Base-by-base conservation (phyloP, 2,329 filamentous ascomycete species). In the Neocucurbitaria cava region DNA sequence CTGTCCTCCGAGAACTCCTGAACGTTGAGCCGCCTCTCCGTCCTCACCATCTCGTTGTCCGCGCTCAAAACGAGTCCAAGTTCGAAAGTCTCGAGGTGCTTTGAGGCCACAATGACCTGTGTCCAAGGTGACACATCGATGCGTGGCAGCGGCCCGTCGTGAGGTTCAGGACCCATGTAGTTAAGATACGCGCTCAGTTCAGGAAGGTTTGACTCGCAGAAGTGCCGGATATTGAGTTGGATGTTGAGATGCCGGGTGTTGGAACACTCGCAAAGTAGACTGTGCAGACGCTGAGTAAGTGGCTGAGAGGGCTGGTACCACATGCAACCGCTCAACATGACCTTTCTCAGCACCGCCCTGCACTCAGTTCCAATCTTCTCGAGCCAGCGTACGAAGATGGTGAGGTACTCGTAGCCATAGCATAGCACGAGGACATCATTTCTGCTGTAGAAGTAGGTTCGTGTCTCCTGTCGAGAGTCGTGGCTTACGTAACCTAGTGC, bases 371-470 rank as follows among this genome's bases (percentile, higher is more conserved):
- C 41, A 5, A 54, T 43, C 2, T 20, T 30, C 6, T 49, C 42
- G 4, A 54, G 41, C 52, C 52, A 54, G 11, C n/a, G 46, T 13
- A 54, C 36, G 21, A 49, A 39, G 3, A 54, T 18, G 1, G 52
- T n/a, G 10, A 50, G 38, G 38, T 54, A 54, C 28, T 54, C 46
- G 33, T 46, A 46, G 2, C 38, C 47, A n/a, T 50, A 30, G 3
- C 35, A 41, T 13, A 50, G 18, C 15, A 54, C 30, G 1, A 46
- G 4, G 21, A 50, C 46, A 6, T 41, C 23, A 10, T 47, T 49
- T 17, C 28, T 5, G 13, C 35, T 47, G 21, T 54, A 54, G 17
- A 54, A 54, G 26, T 45, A 35, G 4, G 46, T 54, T 7, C 51
- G 40, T 26, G 40, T 33, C 26, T 54, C 51, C 5, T 36, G 17